A percentile compares a stretch with the other conserved stretches of the same genome.
phyloP scores from a whole-genome alignment of 257 asterid species.

The Salvia splendens region DNA sequence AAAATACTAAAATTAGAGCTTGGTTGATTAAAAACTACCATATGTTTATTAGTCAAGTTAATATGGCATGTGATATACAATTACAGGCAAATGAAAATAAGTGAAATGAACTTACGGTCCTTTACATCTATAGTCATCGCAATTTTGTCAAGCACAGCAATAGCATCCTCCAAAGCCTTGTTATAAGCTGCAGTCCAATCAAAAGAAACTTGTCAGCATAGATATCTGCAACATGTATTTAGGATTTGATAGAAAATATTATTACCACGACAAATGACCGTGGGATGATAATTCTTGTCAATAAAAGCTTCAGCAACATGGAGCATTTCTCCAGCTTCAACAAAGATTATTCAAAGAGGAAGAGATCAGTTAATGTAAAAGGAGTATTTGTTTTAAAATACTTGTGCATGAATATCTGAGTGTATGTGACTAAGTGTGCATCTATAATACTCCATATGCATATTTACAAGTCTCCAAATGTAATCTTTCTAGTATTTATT shows the following conservation, averaged over 20 bases:
- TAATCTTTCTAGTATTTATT: background rate
- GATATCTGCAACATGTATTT: background rate
- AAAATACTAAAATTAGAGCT: constrained; percentile 25
- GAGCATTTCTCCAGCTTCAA: constrained; percentile 98
- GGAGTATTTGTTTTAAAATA: background rate
- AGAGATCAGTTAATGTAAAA: constrained; percentile 7
- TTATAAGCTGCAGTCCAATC: constrained; percentile 62
- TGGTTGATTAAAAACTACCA: background rate
- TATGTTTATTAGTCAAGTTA: background rate
- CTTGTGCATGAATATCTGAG: background rate
- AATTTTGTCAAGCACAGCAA: constrained; percentile 82
- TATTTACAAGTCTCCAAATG: background rate
- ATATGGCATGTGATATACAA: background rate
- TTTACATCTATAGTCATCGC: constrained; percentile 79
- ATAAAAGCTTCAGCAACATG: constrained; percentile 99
- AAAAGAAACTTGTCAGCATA: constrained; percentile 26
- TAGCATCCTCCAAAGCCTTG: constrained; percentile 92
- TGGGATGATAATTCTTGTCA: constrained; percentile 86
- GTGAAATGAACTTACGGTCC: constrained; percentile 67
- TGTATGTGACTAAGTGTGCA: background rate
- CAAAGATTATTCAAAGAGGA: constrained; percentile 24
- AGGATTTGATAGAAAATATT: background rate
- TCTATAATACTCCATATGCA: background rate
- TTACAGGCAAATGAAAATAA: background rate
- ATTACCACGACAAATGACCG: constrained; percentile 90